phyloP scores from a whole-genome alignment of 768 basidiomycete genomes.

The Calocybe cyanea region DNA sequence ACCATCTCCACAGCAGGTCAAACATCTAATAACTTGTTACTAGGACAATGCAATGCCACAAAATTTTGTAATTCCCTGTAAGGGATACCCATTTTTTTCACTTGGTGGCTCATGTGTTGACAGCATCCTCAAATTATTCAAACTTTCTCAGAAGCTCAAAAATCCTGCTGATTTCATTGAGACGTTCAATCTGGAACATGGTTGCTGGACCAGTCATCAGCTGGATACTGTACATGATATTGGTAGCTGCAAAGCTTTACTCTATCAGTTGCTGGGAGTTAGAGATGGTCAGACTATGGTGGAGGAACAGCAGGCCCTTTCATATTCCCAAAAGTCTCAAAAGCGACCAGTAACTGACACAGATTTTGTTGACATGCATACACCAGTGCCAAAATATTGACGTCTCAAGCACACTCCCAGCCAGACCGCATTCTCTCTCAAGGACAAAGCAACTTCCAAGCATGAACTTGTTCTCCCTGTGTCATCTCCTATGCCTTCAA shows the following conservation, averaged over 20 bases:
- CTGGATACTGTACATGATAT: background rate
- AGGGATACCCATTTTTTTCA: background rate
- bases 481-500: background rate
- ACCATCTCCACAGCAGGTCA: background rate
- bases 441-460: too few relatives aligned
- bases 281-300: background rate
- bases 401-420: too few relatives aligned
- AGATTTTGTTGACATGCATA: background rate
- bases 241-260: background rate
- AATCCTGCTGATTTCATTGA: background rate
- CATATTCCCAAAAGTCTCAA: background rate
- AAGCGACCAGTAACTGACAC: background rate
- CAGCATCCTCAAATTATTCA: too few relatives aligned
- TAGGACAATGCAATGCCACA: background rate
- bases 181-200: background rate
- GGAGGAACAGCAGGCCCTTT: background rate
- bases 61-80: background rate
- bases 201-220: background rate
- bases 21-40: background rate
- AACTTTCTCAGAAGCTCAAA: too few relatives aligned
- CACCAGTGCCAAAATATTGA: background rate
- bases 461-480: background rate
- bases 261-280: background rate
- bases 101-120: background rate
- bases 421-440: background rate